Percentiles rank a stretch among this genome's conserved stretches.
Conservation (phyloP, 2,329 filamentous ascomycete species). For the Trichoderma arundinaceum region DNA sequence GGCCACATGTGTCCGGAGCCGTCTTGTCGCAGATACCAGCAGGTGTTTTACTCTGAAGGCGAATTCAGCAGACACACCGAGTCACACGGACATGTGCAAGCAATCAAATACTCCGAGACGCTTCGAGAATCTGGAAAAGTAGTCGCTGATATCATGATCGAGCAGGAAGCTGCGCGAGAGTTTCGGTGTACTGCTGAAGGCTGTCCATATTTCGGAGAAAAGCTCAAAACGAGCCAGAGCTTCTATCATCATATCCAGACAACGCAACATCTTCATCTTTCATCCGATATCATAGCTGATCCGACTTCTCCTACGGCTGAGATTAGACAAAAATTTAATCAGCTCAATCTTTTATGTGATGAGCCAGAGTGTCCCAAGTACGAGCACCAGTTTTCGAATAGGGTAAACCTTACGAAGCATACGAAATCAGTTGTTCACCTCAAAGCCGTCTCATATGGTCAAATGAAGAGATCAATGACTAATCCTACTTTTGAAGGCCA, state of each 20-base stretch:
- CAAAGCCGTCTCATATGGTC: not conserved
- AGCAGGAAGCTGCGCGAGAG: conserved; percentile 35
- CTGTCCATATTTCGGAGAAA: conserved; percentile 31
- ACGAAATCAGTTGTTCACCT: not conserved
- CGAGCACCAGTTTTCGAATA: not conserved
- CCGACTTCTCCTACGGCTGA: not conserved
- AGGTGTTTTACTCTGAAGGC: conserved; percentile 7
- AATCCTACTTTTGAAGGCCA: not conserved
- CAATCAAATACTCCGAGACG: conserved; percentile 24
- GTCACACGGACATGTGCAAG: conserved; percentile 29
- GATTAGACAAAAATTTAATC: not conserved
- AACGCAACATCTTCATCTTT: not conserved
- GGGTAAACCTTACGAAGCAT: not conserved
- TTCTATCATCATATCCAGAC: conserved; percentile 20
- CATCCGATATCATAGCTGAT: rapidly evolving
- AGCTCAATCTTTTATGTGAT: not conserved
- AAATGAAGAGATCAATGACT: not conserved
- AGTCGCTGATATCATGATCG: conserved; percentile 6
- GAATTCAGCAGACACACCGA: conserved; percentile 34
- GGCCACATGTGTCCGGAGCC: conserved; percentile 8
- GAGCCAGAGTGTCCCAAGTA: conserved; percentile 14
- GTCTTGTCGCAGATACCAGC: conserved; percentile 33
- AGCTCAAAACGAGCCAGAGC: conserved; percentile 21
- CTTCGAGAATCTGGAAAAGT: conserved; percentile 4
- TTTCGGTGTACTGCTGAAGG: conserved; percentile 32